These are phyloP conservation scores for Marvania coccoides DNA, from an alignment of 139 green algal species.

Conservation along the genomic window DNA sequence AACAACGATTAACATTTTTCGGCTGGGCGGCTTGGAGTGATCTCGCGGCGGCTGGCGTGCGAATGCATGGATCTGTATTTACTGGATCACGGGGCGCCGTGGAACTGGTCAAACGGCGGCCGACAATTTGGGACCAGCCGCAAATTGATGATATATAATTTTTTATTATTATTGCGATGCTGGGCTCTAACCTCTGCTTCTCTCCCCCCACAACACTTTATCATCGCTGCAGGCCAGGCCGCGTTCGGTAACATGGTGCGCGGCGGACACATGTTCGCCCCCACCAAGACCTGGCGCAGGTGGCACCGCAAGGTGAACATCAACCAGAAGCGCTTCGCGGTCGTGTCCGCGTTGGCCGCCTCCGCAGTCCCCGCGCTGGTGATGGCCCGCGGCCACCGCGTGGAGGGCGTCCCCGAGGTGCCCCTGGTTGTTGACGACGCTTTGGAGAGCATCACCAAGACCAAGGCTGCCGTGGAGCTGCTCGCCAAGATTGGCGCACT, in stretches of 20 bases:
- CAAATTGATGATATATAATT: too few relatives aligned
- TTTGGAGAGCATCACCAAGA: slow-evolving; percentile 85
- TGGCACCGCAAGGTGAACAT: slow-evolving; percentile 99
- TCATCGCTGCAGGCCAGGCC: slow-evolving; percentile 70
- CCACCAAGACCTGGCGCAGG: slow-evolving; percentile 92
- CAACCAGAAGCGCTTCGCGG: slow-evolving; percentile 90
- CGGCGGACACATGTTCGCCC: slow-evolving; percentile 96
- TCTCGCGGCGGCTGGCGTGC: too few relatives aligned
- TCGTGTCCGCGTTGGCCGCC: slow-evolving; percentile 90
- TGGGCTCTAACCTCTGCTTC: too few relatives aligned
- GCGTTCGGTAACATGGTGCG: slow-evolving; percentile 99
- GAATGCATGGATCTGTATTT: too few relatives aligned
- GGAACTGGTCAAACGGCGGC: too few relatives aligned
- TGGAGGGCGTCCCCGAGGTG: slow-evolving; percentile 92
- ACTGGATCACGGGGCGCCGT: too few relatives aligned
- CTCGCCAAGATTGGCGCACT: slow-evolving; percentile 80
- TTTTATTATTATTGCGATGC: too few relatives aligned
- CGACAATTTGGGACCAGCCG: too few relatives aligned
- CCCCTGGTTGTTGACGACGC: slow-evolving; percentile 89
- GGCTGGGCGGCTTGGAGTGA: too few relatives aligned
- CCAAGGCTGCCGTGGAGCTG: slow-evolving; percentile 79
- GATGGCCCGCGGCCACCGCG: slow-evolving; percentile 90
- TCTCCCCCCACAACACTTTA: background rate
- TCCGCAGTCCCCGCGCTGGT: slow-evolving; percentile 91
- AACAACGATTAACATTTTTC: too few relatives aligned